Evolutionary conservation across 331 rosid species (phyloP), one percentile per base, ranked within the genome.

Genomic region (Prunus yedoensis): DNA sequence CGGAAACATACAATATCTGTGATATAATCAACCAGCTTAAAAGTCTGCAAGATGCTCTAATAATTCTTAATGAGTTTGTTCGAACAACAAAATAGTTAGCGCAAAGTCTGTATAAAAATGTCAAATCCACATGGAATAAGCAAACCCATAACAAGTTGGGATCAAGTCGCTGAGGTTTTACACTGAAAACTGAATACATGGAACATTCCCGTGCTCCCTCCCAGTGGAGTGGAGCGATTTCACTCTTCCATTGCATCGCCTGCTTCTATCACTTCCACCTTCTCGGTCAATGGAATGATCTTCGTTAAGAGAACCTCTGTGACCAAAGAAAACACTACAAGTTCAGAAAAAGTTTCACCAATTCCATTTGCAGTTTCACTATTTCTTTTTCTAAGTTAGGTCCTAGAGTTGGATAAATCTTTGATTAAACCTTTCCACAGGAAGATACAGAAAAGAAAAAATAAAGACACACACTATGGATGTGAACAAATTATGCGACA

Each of bases 241-340:
- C 88, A 91, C 91, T 93, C 97, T 82, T 93, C 97, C 98, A 93
- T 93, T 20, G 96, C 93, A 25, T 91, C 98, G 51, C 95, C 93
- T 32, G 78, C 89, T 81, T 89, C 97, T 54, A 84, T 65, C 77
- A 89, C 87, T 78, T 87, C 91, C 11, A 85, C 96, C 81, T 84
- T 89, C 78, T 89, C 92, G 84, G 76, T 84, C 87, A 89, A 77
- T 1, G 97, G 91, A n/a, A 84, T 89, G 51, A 93, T 88, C 91
- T 88, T 93, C 20, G 98, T 93, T 16, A 74, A 80, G 68, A 91
- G 96, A 62, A 93, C 91, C 91, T 93, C 98, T 93, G 93, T 61
- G 51, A 67, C 67, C 28, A 10, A 73, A 62, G 50, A 32, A 80
- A 82, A 71, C 60, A 71, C 41, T 45, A 73, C 69, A 21, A 68